Evolutionary conservation across 2,329 filamentous ascomycete genomes (phyloP).

Genomic region (Aspergillus sp.): DNA sequence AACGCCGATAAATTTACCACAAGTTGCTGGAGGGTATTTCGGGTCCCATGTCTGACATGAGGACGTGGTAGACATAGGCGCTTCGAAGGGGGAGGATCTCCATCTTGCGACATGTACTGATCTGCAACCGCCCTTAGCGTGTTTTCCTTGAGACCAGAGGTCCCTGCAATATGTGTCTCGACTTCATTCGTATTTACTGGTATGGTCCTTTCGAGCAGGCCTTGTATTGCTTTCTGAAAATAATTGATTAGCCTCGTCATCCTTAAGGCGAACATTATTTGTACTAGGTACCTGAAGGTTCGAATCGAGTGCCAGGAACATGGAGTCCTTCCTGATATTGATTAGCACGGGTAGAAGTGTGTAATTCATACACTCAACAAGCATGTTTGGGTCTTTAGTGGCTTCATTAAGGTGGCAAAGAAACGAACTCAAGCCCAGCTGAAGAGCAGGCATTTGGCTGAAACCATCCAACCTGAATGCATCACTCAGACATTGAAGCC

Average conservation of each 20-base stretch:
- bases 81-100: slow-evolving; percentile 25
- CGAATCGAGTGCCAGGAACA: slow-evolving; percentile 17
- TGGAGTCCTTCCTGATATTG: slow-evolving; percentile 13
- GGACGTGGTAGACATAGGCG: slow-evolving; percentile 27
- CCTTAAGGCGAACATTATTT: background rate
- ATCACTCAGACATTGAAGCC: slow-evolving; percentile 26
- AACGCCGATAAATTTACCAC: slow-evolving; percentile 24
- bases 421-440: slow-evolving; percentile 22
- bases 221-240: slow-evolving; percentile 18
- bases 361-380: slow-evolving; percentile 18
- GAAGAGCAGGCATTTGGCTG: slow-evolving; percentile 19
- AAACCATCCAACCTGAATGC: slow-evolving; percentile 21
- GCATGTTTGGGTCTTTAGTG: slow-evolving; percentile 11
- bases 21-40: slow-evolving; percentile 24
- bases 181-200: background rate
- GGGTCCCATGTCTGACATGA: slow-evolving; percentile 28
- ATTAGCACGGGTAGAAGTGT: slow-evolving; percentile 19
- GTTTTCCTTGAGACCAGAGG: background rate
- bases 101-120: slow-evolving; percentile 9
- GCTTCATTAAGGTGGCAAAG: slow-evolving; percentile 20
- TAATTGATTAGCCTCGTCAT: slow-evolving; percentile 9
- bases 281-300: slow-evolving; percentile 25
- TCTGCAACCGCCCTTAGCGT: background rate
- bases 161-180: background rate
- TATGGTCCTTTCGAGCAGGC: slow-evolving; percentile 7